Base-by-base conservation (phyloP, 352 stramenopile species). In the Globisporangium ultimum region DNA sequence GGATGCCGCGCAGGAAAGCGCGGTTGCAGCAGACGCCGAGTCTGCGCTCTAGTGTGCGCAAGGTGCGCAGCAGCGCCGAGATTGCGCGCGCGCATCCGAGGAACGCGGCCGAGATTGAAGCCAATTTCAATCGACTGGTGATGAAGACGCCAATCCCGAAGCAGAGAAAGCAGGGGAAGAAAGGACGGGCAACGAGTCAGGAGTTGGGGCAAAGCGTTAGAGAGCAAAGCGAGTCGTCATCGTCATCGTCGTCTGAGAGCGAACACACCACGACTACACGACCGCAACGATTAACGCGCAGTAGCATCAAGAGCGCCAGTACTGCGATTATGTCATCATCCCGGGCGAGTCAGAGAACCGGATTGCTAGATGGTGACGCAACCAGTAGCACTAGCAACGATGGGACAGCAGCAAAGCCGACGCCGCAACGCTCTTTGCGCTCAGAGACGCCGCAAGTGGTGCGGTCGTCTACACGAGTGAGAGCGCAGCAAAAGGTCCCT, bases 391-490 rank as follows among this genome's bases (percentile, higher is more conserved):
- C 13, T 5, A 45, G 40, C 17, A n/a, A 10, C 17, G 40, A 45
- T 45, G n/a, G n/a, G 49, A 28, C 49, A 28, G 60, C 46, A 38
- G 43, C 14, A 36, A 53, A 22, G 20, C 49, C 32, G 41, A 48
- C 18, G 34, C 34, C 2, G 21, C 24, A 7, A 67, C 63, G 2
- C 66, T 63, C 9, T 52, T 45, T 7, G 45, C 66, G 2, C 70
- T 58, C 1, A 48, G 60, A 38, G 65, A 49, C 40, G 48, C 46
- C 21, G 21, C 48, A 38, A 18, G 38, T 40, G 5, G 21, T 58
- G 41, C 53, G 53, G 17, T 58, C 53, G 42, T 58, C 54, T 3
- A 70, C 74, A 22, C 17, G 41, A 3, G 55, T 63, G 20, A 56
- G 50, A 41, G 22, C 45, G 0, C 48, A 52, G 22, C 41, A 43